phyloP scores from a whole-genome alignment of 805 yeast genomes.

The Saccharomycopsis fermentans region DNA sequence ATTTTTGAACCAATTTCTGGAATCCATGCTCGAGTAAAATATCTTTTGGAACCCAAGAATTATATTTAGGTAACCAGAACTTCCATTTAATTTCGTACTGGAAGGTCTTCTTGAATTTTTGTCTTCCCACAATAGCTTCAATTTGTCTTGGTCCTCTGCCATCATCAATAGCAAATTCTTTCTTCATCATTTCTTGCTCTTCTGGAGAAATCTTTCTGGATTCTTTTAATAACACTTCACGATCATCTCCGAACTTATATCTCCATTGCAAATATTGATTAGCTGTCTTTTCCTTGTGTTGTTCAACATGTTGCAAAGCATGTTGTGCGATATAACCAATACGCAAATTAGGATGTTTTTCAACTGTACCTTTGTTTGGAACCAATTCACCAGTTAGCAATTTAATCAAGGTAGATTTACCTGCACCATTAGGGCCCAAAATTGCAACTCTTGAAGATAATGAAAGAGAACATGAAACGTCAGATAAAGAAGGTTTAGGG shows the following conservation, averaged over 20 bases:
- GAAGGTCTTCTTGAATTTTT: conserved; percentile 90
- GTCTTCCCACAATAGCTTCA: conserved; percentile 96
- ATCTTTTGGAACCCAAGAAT: conserved; percentile 89
- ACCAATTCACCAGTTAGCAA: conserved; percentile 84
- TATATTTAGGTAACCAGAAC: conserved; percentile 82
- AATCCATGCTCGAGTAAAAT: conserved; percentile 73
- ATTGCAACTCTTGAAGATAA: conserved; percentile 95
- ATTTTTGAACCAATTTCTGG: conserved; percentile 84
- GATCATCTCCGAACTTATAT: conserved; percentile 94
- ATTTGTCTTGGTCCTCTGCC: conserved; percentile 82
- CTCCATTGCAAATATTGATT: conserved; percentile 98
- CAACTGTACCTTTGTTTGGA: conserved; percentile 82
- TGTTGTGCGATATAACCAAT: conserved; percentile 98
- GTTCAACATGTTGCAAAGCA: conserved; percentile 93
- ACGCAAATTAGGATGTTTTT: conserved; percentile 96
- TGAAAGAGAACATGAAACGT: conserved; percentile 85
- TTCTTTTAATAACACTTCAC: conserved; percentile 90
- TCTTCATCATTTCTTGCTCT: conserved; percentile 67
- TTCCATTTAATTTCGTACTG: conserved; percentile 96
- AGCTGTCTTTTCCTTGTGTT: conserved; percentile 95
- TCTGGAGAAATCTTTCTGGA: conserved; percentile 76
- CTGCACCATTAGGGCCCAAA: conserved; percentile 98
- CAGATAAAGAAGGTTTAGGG: conserved; percentile 62
- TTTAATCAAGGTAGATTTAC: conserved; percentile 92
- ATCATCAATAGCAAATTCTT: conserved; percentile 70